Evolutionary conservation across 441 rosid genomes (phyloP).

Genomic region (Croton laevigatus): DNA sequence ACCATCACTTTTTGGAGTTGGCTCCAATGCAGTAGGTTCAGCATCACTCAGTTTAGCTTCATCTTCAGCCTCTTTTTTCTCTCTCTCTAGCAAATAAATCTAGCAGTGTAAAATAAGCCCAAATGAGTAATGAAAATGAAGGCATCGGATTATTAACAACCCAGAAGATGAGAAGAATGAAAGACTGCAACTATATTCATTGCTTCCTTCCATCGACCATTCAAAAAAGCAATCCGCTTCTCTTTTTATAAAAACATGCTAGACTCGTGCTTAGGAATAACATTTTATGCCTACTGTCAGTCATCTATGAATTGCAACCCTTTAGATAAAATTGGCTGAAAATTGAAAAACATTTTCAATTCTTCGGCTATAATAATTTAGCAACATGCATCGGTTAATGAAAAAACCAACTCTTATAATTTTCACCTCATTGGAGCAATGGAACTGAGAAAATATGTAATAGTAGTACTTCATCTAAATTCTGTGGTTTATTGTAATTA

Average conservation of each 20-base stretch:
- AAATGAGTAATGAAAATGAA: background rate
- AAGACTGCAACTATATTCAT: background rate
- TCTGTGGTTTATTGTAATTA: background rate
- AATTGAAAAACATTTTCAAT: background rate
- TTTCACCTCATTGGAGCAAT: background rate
- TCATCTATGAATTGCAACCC: background rate
- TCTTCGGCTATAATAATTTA: background rate
- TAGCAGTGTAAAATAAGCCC: conserved; percentile 35
- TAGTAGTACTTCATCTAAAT: background rate
- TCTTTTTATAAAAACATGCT: background rate
- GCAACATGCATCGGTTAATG: background rate
- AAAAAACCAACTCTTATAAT: background rate
- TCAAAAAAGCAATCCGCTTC: background rate
- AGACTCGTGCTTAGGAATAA: background rate
- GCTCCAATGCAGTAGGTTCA: conserved; percentile 34
- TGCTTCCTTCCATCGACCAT: background rate
- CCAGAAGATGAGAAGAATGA: background rate
- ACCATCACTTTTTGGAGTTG: conserved; percentile 33
- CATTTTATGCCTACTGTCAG: background rate
- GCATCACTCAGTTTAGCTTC: conserved; percentile 47
- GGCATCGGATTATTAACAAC: background rate
- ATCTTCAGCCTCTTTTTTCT: conserved; percentile 51
- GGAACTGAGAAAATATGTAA: background rate
- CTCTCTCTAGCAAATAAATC: conserved; percentile 76
- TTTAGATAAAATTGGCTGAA: background rate